phyloP scores from a whole-genome alignment of 2,329 filamentous ascomycete species.

The Thielaviopsis ethacetica region DNA sequence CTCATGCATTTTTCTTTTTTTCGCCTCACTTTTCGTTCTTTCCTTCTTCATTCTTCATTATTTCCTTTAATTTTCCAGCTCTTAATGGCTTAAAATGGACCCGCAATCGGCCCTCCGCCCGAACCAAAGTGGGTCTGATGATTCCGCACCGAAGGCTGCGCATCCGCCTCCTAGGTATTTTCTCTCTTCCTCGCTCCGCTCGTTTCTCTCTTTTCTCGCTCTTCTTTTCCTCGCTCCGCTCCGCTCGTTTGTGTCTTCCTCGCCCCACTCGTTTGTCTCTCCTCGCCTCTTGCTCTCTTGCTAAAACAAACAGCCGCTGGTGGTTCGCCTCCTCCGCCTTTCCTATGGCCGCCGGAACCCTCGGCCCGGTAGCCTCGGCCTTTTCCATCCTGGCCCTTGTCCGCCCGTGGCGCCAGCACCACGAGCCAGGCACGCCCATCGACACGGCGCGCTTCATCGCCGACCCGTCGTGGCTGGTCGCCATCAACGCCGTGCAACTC shows the following conservation, averaged over 20 bases:
- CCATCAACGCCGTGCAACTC: constrained; percentile 63
- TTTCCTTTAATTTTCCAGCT: neutral
- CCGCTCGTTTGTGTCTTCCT: no score
- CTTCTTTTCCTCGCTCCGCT: no score
- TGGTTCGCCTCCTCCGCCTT: constrained; percentile 51
- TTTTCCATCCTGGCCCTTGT: constrained; percentile 80
- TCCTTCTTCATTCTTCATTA: constrained; percentile 25
- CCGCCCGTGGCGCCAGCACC: constrained; percentile 54
- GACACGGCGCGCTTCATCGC: constrained; percentile 29
- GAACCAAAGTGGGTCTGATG: neutral
- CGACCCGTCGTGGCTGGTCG: constrained; percentile 61
- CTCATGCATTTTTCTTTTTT: no score
- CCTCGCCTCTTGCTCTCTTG: no score
- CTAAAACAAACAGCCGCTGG: constrained; percentile 35
- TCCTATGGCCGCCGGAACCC: constrained; percentile 66
- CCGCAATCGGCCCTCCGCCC: neutral
- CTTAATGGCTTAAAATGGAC: neutral
- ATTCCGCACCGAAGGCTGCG: neutral
- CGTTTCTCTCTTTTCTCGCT: no score
- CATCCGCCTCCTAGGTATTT: neutral
- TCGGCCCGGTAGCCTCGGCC: constrained; percentile 74
- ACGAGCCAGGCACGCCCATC: constrained; percentile 29
- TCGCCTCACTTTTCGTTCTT: neutral
- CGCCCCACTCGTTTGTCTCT: no score
- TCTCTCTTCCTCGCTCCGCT: no score